These are phyloP conservation scores for Pythium rishiriense DNA, from an alignment of 352 stramenopile genomes.

Conservation along the genomic window DNA sequence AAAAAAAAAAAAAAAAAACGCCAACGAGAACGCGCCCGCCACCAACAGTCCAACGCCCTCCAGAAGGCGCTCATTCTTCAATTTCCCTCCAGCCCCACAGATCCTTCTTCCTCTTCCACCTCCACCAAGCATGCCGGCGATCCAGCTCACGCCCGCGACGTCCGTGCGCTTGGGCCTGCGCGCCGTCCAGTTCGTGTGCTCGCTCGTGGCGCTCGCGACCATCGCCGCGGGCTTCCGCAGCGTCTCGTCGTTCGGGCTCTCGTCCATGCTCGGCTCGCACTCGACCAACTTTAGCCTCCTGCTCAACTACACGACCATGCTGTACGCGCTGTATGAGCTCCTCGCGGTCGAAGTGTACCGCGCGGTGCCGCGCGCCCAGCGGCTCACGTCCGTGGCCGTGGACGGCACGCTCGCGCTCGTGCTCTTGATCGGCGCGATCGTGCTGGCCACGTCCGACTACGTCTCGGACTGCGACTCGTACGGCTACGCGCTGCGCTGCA, in stretches of 20 bases:
- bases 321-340: constrained; percentile 56
- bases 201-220: constrained; percentile 51
- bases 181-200: constrained; percentile 55
- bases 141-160: constrained; percentile 2
- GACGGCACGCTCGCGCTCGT: constrained; percentile 41
- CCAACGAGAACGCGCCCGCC: neutral
- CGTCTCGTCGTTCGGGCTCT: neutral
- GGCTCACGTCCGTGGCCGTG: constrained; percentile 30
- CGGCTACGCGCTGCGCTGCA: constrained; percentile 34
- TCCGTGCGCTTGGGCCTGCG: constrained; percentile 23
- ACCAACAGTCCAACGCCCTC: neutral
- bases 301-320: constrained; percentile 61
- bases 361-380: constrained; percentile 29
- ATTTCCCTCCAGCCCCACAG: neutral
- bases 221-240: constrained; percentile 39
- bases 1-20: no score
- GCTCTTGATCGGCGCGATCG: constrained; percentile 57
- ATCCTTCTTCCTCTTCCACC: neutral
- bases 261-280: constrained; percentile 26
- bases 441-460: constrained; percentile 47
- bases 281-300: constrained; percentile 56
- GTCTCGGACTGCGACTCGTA: constrained; percentile 45
- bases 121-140: constrained; percentile 2
- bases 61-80: constrained; percentile 7
- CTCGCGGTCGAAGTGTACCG: constrained; percentile 53